Evolutionary conservation across 768 basidiomycete genomes (phyloP).

Genomic region (Tephrocybe sp.): DNA sequence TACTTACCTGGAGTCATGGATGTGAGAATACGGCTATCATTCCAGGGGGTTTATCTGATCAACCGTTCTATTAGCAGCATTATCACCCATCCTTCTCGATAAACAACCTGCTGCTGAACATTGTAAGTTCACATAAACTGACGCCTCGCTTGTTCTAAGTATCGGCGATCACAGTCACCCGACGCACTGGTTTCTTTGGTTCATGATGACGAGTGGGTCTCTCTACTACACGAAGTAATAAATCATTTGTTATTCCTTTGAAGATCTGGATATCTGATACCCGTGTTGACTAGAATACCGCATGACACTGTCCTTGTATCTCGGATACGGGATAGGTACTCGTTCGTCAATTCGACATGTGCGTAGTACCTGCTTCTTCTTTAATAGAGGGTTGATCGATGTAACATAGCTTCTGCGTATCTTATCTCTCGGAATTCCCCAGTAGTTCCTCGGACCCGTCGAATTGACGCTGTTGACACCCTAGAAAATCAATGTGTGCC

Average conservation of each 20-base stretch:
- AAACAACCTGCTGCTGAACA: slow-evolving; percentile 13
- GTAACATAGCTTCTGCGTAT: neutral
- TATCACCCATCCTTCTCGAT: slow-evolving; percentile 16
- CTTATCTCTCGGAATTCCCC: neutral
- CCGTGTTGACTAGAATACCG: neutral
- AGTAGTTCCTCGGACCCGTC: neutral
- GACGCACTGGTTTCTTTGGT: slow-evolving; percentile 13
- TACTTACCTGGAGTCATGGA: neutral
- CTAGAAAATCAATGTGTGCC: neutral
- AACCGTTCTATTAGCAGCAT: neutral
- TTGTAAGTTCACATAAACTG: neutral
- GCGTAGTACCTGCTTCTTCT: neutral
- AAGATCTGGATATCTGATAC: neutral
- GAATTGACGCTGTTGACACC: neutral
- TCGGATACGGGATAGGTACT: slow-evolving; percentile 3
- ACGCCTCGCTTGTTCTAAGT: neutral
- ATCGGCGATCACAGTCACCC: neutral
- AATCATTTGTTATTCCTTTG: neutral
- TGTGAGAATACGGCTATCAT: neutral
- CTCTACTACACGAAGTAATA: slow-evolving; percentile 11
- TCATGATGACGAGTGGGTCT: slow-evolving; percentile 18
- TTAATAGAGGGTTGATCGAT: neutral
- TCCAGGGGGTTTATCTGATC: neutral
- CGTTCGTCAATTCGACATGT: neutral
- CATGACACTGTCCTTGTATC: slow-evolving; percentile 4